Base-by-base conservation (phyloP, 2,329 filamentous ascomycete genomes). In the Fusarium compactum region DNA sequence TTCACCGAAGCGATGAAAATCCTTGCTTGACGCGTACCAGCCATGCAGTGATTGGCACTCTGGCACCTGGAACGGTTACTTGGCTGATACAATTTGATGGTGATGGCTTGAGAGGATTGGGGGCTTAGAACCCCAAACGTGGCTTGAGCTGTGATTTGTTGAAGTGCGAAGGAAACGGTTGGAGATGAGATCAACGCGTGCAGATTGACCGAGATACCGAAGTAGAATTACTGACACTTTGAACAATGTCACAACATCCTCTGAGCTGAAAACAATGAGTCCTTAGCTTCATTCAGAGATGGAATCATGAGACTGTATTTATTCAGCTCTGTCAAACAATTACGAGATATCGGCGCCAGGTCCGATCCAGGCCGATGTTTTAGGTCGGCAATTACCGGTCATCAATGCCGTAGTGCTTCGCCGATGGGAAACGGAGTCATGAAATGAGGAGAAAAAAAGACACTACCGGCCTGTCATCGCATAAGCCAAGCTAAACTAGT, bases 101-200 rank as follows among this genome's bases (percentile, higher is more conserved):
- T 12, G 20, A 24, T 46, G 51, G 25, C n/a, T 29, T 14, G 12
- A 22, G 22, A 58, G 43, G 43, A 44, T 66, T 66, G 63, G 63
- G 63, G 63, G 61, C 18, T 22, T 46, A 6, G 29, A 55, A 67
- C 63, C 63, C 62, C 62, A 66, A 66, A 58, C 41, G 45, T 60
- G 47, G 15, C 41, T 27, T 24, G 44, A 27, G n/a, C 34, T 51
- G 34, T 38, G 34, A 38, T 38, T 38, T 38, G 34, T n/a, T 38
- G 2, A 38, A 38, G 18, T 11, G 34, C 34, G 34, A 38, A 6
- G 11, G 6, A 4, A 38, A 32, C 9, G 18, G 43, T 65, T 65
- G 62, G 51, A 59, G 50, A 34, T 27, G 34, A 43, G 10, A 22
- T 25, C 5, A 46, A 41, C 53, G 62, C 53, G 15, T 30, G 22